Conservation (phyloP, 352 stramenopile species). For the Pythium aquatile region DNA sequence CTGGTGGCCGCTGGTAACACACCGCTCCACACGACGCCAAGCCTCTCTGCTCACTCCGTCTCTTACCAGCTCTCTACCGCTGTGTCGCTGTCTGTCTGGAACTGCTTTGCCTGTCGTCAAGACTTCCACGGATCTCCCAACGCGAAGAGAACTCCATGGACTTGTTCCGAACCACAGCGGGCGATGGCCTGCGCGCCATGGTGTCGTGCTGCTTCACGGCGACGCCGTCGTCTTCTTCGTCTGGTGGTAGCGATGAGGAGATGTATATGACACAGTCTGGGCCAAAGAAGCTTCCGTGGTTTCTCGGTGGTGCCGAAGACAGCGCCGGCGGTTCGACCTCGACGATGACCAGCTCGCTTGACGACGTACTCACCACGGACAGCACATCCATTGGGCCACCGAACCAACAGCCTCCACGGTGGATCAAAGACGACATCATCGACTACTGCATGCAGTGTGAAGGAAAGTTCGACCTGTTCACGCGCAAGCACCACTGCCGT, state of each 20-base stretch:
- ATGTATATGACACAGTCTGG: constrained; percentile 41
- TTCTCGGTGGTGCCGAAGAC: constrained; percentile 12
- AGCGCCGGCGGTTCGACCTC: neutral
- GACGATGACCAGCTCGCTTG: constrained; percentile 5
- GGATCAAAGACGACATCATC: constrained; percentile 56
- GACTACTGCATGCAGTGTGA: constrained; percentile 51
- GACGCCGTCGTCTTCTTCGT: constrained; percentile 19
- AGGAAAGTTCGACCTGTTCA: constrained; percentile 58
- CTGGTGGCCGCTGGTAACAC: neutral
- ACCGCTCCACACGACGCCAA: neutral
- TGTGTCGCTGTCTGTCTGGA: neutral
- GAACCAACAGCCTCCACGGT: constrained; percentile 48
- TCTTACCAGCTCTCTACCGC: neutral
- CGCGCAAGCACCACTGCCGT: constrained; percentile 67
- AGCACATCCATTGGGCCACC: constrained; percentile 19
- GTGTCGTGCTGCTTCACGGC: constrained; percentile 65
- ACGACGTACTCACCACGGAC: constrained; percentile 20
- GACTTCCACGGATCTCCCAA: neutral
- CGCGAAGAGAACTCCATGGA: constrained; percentile 7
- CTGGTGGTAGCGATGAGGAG: constrained; percentile 29
- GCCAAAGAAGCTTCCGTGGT: constrained; percentile 27
- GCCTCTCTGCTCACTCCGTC: neutral
- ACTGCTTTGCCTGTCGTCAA: neutral
- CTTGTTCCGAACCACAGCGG: constrained; percentile 17
- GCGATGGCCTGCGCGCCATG: constrained; percentile 40